Conservation (phyloP, 192 early-diverging fungal genomes). For the Coemansia asiatica region DNA sequence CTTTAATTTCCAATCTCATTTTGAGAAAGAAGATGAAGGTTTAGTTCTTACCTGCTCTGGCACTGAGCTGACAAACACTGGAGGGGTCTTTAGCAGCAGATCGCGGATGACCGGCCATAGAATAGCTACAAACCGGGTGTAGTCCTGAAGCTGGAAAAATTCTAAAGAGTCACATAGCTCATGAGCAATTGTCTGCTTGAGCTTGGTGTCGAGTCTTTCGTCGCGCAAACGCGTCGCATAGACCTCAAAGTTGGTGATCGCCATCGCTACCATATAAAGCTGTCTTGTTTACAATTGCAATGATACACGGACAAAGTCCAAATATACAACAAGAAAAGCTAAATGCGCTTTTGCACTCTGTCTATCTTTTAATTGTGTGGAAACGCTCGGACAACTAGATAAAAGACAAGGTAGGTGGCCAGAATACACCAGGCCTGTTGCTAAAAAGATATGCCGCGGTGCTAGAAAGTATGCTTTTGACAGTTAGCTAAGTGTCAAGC, state of each 20-base stretch:
- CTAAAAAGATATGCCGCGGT: too few species aligned
- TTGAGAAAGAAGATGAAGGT: too few species aligned
- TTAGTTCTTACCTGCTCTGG: constrained; percentile 63
- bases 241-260: constrained; percentile 57
- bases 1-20: too few species aligned
- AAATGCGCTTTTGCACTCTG: too few species aligned
- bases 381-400: too few species aligned
- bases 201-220: constrained; percentile 55
- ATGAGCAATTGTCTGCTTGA: constrained; percentile 78
- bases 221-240: constrained; percentile 58
- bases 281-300: background rate
- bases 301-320: too few species aligned
- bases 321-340: too few species aligned
- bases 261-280: constrained; percentile 15
- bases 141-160: constrained; percentile 82
- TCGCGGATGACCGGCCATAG: constrained; percentile 82
- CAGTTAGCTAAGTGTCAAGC: too few species aligned
- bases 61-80: constrained; percentile 72
- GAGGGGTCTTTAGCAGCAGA: constrained; percentile 69
- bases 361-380: too few species aligned
- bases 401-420: too few species aligned
- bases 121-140: constrained; percentile 71
- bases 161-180: constrained; percentile 92
- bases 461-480: too few species aligned
- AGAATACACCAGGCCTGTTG: too few species aligned